Base-by-base conservation (phyloP, 108 stramenopile species). In the Skeletonema costatum region DNA sequence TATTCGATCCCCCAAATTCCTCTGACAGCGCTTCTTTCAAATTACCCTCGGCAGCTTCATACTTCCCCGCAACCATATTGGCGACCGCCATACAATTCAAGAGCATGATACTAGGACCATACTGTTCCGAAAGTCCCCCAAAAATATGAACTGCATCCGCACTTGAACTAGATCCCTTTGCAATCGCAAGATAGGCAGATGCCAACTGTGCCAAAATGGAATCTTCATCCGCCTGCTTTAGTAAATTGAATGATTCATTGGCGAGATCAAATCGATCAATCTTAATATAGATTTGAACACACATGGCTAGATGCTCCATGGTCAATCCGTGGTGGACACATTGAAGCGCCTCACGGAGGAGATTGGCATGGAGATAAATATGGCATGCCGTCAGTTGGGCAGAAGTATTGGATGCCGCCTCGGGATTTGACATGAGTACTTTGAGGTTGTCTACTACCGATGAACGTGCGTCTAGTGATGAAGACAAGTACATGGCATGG, bases 211-310 rank as follows among this genome's bases (percentile, higher is more conserved):
- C 96, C 76, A 99, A 82, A n/a, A 97, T 87, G 17, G 96, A 86
- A 78, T 99, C 99, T 80, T 99, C 99, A 72, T 98, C 99, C 30
- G 79, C 83, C 73, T 82, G 83, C 68, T 86, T 84, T 85, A 99
- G 66, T 68, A 81, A 56, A 48, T 81, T 66, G 42, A 98, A 76
- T 51, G 87, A 72, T 51, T 89, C 62, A 60, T 84, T 44, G 12
- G 98, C 98, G 75, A 98, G 86, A 81, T 99, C 99, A 14, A 96
- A 63, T 7, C 99, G 90, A 88, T 98, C 95, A 77, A 99, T 91
- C 65, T 91, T 87, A 32, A 99, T 85, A 83, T 93, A 98, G 70
- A 98, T 93, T 80, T 98, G 96, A 29, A 96, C 78, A 64, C 83
- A 73, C 75, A 95, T 73, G 48, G 90, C 79, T 13, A 84, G 83